These are phyloP conservation scores for Microascus cirrosus DNA, from an alignment of 2,329 filamentous ascomycete genomes.

Conservation along the genomic window DNA sequence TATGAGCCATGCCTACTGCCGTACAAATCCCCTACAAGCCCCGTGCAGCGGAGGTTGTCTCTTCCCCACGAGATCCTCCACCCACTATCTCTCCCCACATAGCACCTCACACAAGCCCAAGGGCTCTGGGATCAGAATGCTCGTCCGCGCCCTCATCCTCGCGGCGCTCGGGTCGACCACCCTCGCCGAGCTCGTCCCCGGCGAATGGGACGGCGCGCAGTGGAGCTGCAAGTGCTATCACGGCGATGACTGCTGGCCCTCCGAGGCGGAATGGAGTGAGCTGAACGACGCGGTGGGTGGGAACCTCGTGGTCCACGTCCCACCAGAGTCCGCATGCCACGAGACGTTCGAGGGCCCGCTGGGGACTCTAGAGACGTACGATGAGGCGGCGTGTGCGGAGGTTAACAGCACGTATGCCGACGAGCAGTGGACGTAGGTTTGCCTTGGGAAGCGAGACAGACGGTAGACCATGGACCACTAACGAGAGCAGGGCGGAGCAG, in stretches of 20 bases:
- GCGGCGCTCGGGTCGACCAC: background rate
- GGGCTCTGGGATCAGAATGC: background rate
- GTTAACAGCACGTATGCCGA: constrained; percentile 17
- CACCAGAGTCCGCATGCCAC: constrained; percentile 21
- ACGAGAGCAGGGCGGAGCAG: constrained; percentile 11
- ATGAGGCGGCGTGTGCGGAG: constrained; percentile 20
- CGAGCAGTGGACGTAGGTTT: constrained; percentile 25
- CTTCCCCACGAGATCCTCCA: background rate
- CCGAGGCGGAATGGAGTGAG: constrained; percentile 12
- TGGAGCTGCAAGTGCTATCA: constrained; percentile 20
- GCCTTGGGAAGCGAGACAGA: background rate
- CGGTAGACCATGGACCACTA: background rate
- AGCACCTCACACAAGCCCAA: background rate
- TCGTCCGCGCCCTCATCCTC: background rate
- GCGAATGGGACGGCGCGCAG: constrained; percentile 13
- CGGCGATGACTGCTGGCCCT: constrained; percentile 20
- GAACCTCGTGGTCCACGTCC: constrained; percentile 18
- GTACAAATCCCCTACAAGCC: no score
- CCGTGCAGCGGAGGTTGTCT: no score
- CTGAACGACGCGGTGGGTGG: constrained; percentile 23
- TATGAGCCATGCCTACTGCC: no score
- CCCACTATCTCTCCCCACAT: background rate
- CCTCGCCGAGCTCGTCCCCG: constrained; percentile 1
- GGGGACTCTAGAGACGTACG: constrained; percentile 21
- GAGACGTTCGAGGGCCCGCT: constrained; percentile 24